phyloP scores from a whole-genome alignment of 2,329 filamentous ascomycete genomes.

The Colletotrichum sidae region DNA sequence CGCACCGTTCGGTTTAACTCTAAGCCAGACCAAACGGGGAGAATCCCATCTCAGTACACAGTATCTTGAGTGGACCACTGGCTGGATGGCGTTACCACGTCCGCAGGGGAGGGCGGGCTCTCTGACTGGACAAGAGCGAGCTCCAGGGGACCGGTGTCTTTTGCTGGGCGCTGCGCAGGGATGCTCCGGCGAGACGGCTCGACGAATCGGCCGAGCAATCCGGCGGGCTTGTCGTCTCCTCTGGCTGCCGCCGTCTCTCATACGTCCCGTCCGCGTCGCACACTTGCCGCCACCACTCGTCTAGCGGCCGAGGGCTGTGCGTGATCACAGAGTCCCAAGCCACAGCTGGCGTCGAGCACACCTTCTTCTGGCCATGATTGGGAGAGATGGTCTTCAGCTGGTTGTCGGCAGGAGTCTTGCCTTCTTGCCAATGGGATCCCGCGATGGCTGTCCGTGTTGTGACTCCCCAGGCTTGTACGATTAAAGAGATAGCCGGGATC shows the following conservation, averaged over 20 bases:
- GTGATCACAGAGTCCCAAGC: neutral
- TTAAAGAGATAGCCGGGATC: slow-evolving; percentile 4
- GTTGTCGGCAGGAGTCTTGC: no score
- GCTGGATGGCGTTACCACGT: no score
- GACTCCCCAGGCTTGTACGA: neutral
- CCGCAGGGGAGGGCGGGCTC: no score
- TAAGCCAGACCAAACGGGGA: slow-evolving; percentile 16
- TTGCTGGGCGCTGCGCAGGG: slow-evolving; percentile 13
- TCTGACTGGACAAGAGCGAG: no score
- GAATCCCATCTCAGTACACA: no score
- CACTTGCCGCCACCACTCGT: neutral
- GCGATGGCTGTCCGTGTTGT: neutral
- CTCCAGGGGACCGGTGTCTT: no score
- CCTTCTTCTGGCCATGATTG: slow-evolving; percentile 6
- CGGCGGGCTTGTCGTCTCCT: neutral
- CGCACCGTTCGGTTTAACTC: slow-evolving; percentile 15
- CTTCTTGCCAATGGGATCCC: no score
- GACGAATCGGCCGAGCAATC: slow-evolving; percentile 32
- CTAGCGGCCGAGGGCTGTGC: neutral
- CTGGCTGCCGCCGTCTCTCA: neutral
- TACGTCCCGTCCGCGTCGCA: neutral
- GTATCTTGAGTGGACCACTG: no score
- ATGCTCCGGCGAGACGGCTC: slow-evolving; percentile 10
- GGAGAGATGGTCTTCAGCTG: neutral
- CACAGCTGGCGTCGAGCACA: neutral